A percentile compares a stretch with the other conserved stretches of the same genome.
Conservation (phyloP, 2,329 filamentous ascomycete species). For the Pseudocercospora cruenta region DNA sequence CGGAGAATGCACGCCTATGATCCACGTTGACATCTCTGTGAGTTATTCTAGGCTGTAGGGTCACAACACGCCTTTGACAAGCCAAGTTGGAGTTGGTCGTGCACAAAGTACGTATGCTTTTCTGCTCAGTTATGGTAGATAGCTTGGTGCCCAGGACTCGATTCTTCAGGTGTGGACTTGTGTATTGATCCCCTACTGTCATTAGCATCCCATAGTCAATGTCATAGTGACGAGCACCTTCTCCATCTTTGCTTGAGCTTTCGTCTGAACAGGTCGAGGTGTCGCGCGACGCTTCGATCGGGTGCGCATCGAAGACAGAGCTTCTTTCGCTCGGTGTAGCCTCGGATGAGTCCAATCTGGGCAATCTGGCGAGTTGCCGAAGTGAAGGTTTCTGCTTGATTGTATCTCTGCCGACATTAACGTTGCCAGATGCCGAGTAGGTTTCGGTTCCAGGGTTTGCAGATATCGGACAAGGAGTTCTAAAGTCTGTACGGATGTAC, state of each 20-base stretch:
- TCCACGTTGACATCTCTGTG: conserved; percentile 2
- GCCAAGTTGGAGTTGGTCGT: conserved; percentile 38
- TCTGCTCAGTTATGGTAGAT: conserved; percentile 50
- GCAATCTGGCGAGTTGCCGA: conserved; percentile 2
- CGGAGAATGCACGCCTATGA: conserved; percentile 27
- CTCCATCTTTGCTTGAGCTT: not conserved
- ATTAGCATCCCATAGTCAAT: not conserved
- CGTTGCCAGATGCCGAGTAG: conserved; percentile 4
- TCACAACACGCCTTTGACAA: conserved; percentile 26
- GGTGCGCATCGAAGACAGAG: conserved; percentile 31
- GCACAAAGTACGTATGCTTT: conserved; percentile 46
- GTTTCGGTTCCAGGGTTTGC: conserved; percentile 11
- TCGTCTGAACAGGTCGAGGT: not conserved
- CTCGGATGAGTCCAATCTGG: conserved; percentile 25
- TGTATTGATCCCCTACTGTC: not conserved
- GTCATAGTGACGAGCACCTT: not conserved
- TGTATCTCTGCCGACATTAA: not conserved
- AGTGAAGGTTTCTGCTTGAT: conserved; percentile 9
- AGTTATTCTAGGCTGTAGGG: conserved; percentile 22
- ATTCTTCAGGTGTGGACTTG: conserved; percentile 23
- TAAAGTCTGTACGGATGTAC: conserved; percentile 14
- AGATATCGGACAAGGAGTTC: conserved; percentile 5
- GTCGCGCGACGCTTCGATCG: not conserved
- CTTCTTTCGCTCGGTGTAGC: conserved; percentile 28
- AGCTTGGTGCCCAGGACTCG: conserved; percentile 43